Evolutionary conservation across 116 monocot genomes (phyloP).

Genomic region (Posidonia oceanica): DNA sequence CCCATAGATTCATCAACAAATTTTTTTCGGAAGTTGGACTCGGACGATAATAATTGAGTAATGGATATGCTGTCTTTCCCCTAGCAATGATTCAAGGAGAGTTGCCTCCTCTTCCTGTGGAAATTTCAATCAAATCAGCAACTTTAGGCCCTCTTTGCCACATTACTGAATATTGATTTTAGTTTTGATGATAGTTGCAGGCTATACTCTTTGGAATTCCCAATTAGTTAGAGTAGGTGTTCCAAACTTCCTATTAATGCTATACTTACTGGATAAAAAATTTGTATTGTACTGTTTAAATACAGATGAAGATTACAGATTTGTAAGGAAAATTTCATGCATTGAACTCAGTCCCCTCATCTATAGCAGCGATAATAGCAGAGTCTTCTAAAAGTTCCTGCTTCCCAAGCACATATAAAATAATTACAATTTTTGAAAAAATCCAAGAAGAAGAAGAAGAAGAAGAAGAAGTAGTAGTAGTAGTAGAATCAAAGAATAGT

Average conservation of each 20-base stretch:
- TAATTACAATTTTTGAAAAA: too few species aligned
- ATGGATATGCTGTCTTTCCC: conserved; percentile 26
- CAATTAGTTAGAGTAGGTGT: too few species aligned
- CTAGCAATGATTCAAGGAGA: conserved; percentile 65
- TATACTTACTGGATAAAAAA: background rate
- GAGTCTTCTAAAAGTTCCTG: conserved; percentile 93
- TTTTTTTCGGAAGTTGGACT: too few species aligned
- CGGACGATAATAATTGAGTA: too few species aligned
- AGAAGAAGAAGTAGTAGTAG: too few species aligned
- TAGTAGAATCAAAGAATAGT: too few species aligned
- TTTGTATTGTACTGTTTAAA: background rate
- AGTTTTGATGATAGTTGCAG: background rate
- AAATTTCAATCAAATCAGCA: background rate
- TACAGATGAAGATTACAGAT: too few species aligned
- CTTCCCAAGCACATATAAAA: background rate
- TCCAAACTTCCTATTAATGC: too few species aligned
- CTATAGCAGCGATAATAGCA: conserved; percentile 59
- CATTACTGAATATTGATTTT: background rate
- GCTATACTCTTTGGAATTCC: too few species aligned
- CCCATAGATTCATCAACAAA: too few species aligned
- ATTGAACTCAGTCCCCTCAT: conserved; percentile 89
- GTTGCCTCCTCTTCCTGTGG: conserved; percentile 77
- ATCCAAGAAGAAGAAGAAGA: too few species aligned
- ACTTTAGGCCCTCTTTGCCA: background rate
- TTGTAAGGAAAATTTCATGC: conserved; percentile 8